A percentile compares a stretch with the other conserved stretches of the same genome.
phyloP scores from a whole-genome alignment of 805 yeast genomes.

The Nakazawaea laoshanensis region DNA sequence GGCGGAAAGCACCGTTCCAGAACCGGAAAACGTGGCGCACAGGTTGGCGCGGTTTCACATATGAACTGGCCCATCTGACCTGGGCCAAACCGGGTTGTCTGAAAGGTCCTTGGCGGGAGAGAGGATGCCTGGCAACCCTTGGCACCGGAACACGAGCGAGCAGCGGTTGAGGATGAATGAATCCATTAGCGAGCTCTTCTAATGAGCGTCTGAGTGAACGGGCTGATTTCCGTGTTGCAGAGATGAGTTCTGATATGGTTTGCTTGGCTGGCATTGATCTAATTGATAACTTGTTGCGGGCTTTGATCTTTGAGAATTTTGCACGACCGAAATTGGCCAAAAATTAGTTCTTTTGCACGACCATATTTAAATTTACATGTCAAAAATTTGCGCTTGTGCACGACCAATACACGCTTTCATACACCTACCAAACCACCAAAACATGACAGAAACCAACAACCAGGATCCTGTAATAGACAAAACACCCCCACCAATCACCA shows the following conservation, averaged over 20 bases:
- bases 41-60: constrained; percentile 10
- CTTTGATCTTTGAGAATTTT: no score
- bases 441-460: no score
- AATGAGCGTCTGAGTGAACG: constrained; percentile 37
- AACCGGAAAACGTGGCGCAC: background rate
- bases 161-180: constrained; percentile 24
- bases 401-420: no score
- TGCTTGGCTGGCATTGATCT: constrained; percentile 22
- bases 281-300: no score
- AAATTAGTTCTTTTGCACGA: no score
- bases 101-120: constrained; percentile 18
- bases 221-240: constrained; percentile 36
- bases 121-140: constrained; percentile 15
- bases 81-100: constrained; percentile 7
- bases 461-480: no score
- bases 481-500: no score
- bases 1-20: background rate
- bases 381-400: no score
- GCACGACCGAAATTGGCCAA: no score
- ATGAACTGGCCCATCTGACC: constrained; percentile 11
- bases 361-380: no score
- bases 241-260: constrained; percentile 33
- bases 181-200: constrained; percentile 35
- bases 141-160: constrained; percentile 32
- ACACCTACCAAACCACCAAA: no score